A percentile compares a stretch with the other conserved stretches of the same genome.
phyloP scores from a whole-genome alignment of 176 grass and related monocot genomes.

The Rhipidocladum racemiflorum region DNA sequence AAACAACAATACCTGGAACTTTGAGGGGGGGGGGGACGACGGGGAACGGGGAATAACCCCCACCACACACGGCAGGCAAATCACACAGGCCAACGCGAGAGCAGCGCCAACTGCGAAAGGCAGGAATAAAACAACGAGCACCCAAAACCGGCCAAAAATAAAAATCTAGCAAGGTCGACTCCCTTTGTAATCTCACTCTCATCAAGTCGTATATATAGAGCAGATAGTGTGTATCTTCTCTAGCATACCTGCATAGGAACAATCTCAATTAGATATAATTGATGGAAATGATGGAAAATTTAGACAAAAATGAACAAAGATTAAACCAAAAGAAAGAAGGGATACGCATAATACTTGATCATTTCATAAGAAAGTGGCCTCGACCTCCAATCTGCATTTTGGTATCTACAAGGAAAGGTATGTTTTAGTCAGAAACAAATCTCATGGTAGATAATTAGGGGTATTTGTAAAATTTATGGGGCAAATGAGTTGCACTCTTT shows the following conservation, averaged over 20 bases:
- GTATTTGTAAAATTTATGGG: conserved; percentile 1
- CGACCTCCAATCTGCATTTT: conserved; percentile 89
- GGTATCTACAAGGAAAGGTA: conserved; percentile 73
- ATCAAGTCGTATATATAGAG: conserved; percentile 93
- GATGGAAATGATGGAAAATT: neutral
- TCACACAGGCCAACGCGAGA: too few relatives aligned
- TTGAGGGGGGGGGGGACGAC: too few relatives aligned
- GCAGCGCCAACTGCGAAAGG: too few relatives aligned
- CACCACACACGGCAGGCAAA: too few relatives aligned
- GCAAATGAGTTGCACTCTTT: conserved; percentile 58
- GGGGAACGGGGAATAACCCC: too few relatives aligned
- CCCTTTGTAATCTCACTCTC: conserved; percentile 59
- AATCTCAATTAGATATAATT: conserved; percentile 25
- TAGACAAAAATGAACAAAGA: conserved; percentile 14
- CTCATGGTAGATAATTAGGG: conserved; percentile 14
- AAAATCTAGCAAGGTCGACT: too few relatives aligned
- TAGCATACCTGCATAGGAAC: conserved; percentile 70
- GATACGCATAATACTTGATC: conserved; percentile 70
- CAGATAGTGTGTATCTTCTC: conserved; percentile 99
- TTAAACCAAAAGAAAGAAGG: too few relatives aligned
- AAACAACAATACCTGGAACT: too few relatives aligned
- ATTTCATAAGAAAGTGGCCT: conserved; percentile 89
- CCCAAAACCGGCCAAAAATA: too few relatives aligned
- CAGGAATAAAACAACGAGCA: too few relatives aligned
- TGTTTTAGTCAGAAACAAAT: conserved; percentile 31